These are phyloP conservation scores for Breviolum minutum DNA, from an alignment of 73 alveolate genomes.

Conservation along the genomic window DNA sequence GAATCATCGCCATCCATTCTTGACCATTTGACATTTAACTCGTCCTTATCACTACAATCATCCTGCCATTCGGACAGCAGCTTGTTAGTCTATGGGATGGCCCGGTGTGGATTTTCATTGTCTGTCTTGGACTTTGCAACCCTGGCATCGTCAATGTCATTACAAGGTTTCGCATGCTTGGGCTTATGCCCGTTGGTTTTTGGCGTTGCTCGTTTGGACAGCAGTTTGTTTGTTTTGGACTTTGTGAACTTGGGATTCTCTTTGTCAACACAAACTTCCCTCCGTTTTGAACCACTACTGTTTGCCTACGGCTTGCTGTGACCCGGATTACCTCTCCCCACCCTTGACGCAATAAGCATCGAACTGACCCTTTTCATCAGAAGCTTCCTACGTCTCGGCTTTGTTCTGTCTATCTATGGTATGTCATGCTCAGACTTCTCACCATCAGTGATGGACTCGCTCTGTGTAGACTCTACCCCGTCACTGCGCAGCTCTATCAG, in stretches of 20 bases:
- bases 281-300: background rate
- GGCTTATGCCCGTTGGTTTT: background rate
- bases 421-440: background rate
- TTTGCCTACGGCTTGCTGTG: conserved; percentile 54
- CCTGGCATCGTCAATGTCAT: background rate
- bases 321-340: background rate
- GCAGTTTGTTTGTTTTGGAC: background rate
- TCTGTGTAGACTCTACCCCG: background rate
- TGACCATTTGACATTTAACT: background rate
- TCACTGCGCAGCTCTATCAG: background rate
- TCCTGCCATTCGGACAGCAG: background rate
- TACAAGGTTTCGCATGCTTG: background rate
- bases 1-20: background rate
- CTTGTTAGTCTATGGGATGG: conserved; percentile 26
- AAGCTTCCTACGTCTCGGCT: background rate
- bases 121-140: conserved; percentile 23
- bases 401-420: conserved; percentile 3
- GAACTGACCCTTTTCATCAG: background rate
- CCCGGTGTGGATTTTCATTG: background rate
- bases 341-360: conserved; percentile 17
- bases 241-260: background rate
- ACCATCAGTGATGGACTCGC: conserved; percentile 3
- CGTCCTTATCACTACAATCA: background rate
- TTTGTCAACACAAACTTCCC: background rate
- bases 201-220: conserved; percentile 58